Conservation (phyloP, 2,329 filamentous ascomycete species). For the Sphaerostilbella broomeana region DNA sequence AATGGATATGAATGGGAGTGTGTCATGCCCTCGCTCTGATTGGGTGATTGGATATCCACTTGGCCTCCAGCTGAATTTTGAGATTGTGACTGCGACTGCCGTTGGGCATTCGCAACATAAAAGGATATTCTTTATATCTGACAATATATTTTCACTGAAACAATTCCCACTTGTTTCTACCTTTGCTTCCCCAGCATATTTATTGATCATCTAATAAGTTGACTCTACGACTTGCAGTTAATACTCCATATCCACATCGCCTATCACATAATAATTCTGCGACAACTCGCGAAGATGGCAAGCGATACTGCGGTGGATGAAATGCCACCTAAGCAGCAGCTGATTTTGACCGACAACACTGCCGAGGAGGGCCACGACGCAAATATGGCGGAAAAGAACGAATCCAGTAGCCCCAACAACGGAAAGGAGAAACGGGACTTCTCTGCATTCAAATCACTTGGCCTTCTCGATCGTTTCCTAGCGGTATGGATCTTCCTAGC, state of each 20-base stretch:
- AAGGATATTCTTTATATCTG: not conserved
- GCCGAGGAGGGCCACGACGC: not conserved
- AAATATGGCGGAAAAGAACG: not conserved
- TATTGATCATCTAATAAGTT: too few relatives aligned
- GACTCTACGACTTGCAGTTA: too few relatives aligned
- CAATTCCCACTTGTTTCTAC: too few relatives aligned
- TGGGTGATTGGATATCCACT: not conserved
- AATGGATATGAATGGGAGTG: slow-evolving; percentile 3
- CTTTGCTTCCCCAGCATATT: too few relatives aligned
- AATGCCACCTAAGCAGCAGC: not conserved
- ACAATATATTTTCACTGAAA: not conserved
- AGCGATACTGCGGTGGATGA: too few relatives aligned
- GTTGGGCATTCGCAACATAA: too few relatives aligned
- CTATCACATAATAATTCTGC: too few relatives aligned
- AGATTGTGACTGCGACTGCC: too few relatives aligned
- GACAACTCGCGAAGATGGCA: too few relatives aligned
- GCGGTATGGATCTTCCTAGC: slow-evolving; percentile 71
- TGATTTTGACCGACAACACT: not conserved
- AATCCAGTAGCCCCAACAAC: not conserved
- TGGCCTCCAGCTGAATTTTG: not conserved
- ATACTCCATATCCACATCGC: too few relatives aligned
- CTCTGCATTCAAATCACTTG: slow-evolving; percentile 48
- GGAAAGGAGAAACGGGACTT: not conserved
- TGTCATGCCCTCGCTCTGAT: slow-evolving; percentile 10
- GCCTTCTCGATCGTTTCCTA: slow-evolving; percentile 56